Base-by-base conservation (phyloP, 2,329 filamentous ascomycete species). In the Apiospora kogelbergensis region DNA sequence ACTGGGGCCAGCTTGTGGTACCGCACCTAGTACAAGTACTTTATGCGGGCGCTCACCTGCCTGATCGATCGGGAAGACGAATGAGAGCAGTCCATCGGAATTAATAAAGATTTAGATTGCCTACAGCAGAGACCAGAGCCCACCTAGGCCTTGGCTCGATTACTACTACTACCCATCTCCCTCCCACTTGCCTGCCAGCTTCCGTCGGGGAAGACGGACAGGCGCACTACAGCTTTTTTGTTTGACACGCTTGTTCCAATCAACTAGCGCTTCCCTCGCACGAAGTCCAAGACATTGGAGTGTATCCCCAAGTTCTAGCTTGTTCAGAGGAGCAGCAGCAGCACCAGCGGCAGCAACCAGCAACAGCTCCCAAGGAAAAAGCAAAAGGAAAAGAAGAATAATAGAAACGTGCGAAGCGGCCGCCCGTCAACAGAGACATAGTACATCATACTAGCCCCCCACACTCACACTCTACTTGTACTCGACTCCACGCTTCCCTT, bases 221-320 rank as follows among this genome's bases (percentile, higher is more conserved):
- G 73, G 70, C 72, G 71, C 71, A 70, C 74, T 69, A 74, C 73
- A 75, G 71, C 71, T 42, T 42, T 71, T 68, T 71, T 70, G 70
- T 71, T 68, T 70, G 65, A 42, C 65, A 68, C 71, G 69, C 71
- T 60, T 37, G 44, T 73, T 71, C 73, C 73, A 75, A 74, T 74
- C 74, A 75, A 70, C 70, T 72, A 66, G 67, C 30, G 53, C 67
- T 65, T 67, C 68, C 67, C 71, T 70, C 70, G 67, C 68, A 71
- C 71, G 71, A 63, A 70, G 71, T 71, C 72, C 73, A 72, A 76
- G 73, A 76, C 74, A 74, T 71, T 71, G 66, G n/a, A 67, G 73
- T 71, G 66, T 68, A 65, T 74, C 71, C 68, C 68, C 67, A 75
- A 71, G 71, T 11, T 70, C 72, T 73, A 70, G 71, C 46, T 22